Evolutionary conservation across 768 basidiomycete species (phyloP).

Genomic region (Exidia glandulosa): DNA sequence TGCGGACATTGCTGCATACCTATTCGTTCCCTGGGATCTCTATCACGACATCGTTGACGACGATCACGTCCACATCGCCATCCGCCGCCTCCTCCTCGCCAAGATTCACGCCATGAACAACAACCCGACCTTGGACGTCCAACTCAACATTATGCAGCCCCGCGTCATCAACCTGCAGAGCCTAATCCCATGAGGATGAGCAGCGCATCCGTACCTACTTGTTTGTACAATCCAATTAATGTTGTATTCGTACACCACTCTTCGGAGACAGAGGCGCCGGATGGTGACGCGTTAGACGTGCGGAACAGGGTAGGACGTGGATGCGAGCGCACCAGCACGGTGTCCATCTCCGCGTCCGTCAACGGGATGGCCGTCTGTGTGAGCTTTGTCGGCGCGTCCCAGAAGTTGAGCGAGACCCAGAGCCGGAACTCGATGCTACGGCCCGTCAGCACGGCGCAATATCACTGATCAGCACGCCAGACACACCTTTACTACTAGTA

Average conservation of each 20-base stretch:
- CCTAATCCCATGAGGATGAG: no score
- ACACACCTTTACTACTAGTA: neutral
- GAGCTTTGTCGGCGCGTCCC: slow-evolving; percentile 54
- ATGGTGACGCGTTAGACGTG: slow-evolving; percentile 2
- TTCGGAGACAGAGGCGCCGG: slow-evolving; percentile 48
- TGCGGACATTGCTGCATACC: neutral
- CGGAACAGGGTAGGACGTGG: neutral
- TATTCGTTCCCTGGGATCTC: neutral
- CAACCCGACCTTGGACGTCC: no score
- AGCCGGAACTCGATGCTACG: no score
- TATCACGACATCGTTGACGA: neutral
- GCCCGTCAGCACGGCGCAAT: no score
- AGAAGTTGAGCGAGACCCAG: slow-evolving; percentile 29
- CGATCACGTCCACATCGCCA: neutral
- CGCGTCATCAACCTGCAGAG: no score
- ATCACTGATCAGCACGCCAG: no score
- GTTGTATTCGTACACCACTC: no score
- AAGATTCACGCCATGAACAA: neutral
- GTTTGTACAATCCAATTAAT: no score
- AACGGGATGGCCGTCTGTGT: slow-evolving; percentile 36
- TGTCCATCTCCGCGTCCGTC: slow-evolving; percentile 50
- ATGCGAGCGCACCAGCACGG: slow-evolving; percentile 44
- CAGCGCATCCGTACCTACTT: no score
- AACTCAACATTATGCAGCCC: no score
- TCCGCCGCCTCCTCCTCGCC: neutral